These are phyloP conservation scores for Pelargonium australe DNA, from an alignment of 441 rosid genomes.

Conservation along the genomic window DNA sequence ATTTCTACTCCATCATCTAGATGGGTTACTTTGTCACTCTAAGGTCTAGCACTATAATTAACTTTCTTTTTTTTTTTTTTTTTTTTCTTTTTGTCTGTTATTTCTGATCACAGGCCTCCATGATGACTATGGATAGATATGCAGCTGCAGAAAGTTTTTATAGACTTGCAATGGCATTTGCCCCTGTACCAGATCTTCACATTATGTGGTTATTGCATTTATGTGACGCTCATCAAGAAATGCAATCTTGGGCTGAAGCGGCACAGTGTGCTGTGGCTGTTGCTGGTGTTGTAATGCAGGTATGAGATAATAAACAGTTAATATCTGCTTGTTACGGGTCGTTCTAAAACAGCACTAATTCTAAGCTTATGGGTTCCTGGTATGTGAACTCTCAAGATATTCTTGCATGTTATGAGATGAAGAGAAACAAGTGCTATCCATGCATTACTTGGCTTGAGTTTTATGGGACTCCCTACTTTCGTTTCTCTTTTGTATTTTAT, in stretches of 20 bases:
- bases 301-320: conserved; percentile 19
- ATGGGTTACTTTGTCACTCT: not conserved
- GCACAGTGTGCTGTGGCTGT: conserved; percentile 99
- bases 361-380: not conserved
- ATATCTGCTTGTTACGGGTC: conserved; percentile 12
- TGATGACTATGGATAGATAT: conserved; percentile 85
- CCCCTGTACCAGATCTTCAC: conserved; percentile 99
- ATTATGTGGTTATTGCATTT: conserved; percentile 99
- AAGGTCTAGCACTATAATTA: not conserved
- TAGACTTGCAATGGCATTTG: conserved; percentile 98
- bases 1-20: conserved; percentile 5
- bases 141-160: conserved; percentile 97
- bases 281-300: conserved; percentile 99
- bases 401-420: not conserved
- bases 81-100: conserved; percentile 17
- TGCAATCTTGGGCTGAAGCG: conserved; percentile 99
- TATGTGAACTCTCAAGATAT: not conserved
- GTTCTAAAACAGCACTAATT: not conserved
- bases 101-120: conserved; percentile 52
- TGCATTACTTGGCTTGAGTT: not conserved
- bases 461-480: not conserved
- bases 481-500: not conserved
- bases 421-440: not conserved
- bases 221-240: conserved; percentile 99
- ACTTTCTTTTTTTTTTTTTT: not conserved